A percentile compares a stretch with the other conserved stretches of the same genome.
These are phyloP conservation scores for Xylaria venustula DNA, from an alignment of 495 filamentous ascomycete genomes.

Conservation along the genomic window DNA sequence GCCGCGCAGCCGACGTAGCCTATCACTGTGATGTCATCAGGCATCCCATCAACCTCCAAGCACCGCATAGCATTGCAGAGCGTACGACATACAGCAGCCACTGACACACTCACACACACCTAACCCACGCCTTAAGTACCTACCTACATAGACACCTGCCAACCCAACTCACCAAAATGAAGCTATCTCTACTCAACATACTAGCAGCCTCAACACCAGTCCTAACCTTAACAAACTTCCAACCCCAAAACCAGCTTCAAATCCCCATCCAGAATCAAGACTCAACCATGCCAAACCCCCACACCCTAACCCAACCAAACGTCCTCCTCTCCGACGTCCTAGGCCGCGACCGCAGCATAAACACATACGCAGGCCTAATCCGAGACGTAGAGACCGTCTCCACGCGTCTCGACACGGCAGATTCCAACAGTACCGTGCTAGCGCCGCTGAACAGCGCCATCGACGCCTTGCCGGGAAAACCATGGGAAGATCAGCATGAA, in stretches of 20 bases:
- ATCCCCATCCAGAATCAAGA: constrained; percentile 34
- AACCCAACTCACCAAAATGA: constrained; percentile 16
- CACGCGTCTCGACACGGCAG: constrained; percentile 65
- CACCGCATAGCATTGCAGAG: not conserved
- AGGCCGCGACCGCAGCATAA: constrained; percentile 74
- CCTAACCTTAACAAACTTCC: constrained; percentile 13
- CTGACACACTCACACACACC: too few relatives aligned
- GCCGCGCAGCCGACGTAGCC: too few relatives aligned
- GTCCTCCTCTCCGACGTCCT: constrained; percentile 82
- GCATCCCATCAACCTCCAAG: not conserved
- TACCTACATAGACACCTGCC: not conserved
- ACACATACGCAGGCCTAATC: constrained; percentile 84
- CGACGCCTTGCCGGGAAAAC: constrained; percentile 77
- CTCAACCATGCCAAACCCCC: constrained; percentile 37
- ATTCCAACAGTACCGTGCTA: constrained; percentile 80
- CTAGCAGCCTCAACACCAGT: constrained; percentile 17
- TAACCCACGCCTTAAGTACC: not conserved
- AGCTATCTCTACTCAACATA: constrained; percentile 13
- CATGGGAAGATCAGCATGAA: constrained; percentile 89
- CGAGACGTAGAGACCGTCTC: constrained; percentile 74
- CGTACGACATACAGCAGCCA: too few relatives aligned
- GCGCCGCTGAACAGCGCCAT: constrained; percentile 84
- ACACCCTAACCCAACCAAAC: constrained; percentile 35
- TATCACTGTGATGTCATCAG: not conserved
- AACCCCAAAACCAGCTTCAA: constrained; percentile 20